A percentile compares a stretch with the other conserved stretches of the same genome.
These are phyloP conservation scores for Leccinum pallidistipes DNA, from an alignment of 1,284 basidiomycete genomes.

Conservation along the genomic window DNA sequence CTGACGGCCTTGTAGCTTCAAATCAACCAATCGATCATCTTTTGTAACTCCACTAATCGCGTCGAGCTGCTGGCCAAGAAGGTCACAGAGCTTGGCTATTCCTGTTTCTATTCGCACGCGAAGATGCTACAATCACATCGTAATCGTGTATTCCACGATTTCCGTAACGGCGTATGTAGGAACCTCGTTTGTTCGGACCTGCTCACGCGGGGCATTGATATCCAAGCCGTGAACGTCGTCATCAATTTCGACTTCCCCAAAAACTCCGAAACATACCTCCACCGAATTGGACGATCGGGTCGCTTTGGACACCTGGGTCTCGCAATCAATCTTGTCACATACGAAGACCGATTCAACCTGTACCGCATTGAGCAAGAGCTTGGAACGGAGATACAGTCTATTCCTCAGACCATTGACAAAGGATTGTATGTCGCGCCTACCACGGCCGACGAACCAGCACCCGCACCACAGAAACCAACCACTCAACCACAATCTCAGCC, in stretches of 20 bases:
- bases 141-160: constrained; percentile 99
- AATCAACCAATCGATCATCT: constrained; percentile 99
- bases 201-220: constrained; percentile 98
- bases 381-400: constrained; percentile 96
- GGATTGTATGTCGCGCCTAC: constrained; percentile 87
- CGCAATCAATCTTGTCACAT: constrained; percentile 95
- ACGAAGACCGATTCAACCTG: constrained; percentile 96
- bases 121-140: constrained; percentile 99
- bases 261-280: constrained; percentile 97
- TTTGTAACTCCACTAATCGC: constrained; percentile 99
- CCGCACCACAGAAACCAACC: constrained; percentile 39
- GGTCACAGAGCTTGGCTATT: constrained; percentile 98
- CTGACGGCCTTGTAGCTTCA: constrained; percentile 68
- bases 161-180: constrained; percentile 96
- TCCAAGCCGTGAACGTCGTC: constrained; percentile 99
- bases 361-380: constrained; percentile 98
- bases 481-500: constrained; percentile 31
- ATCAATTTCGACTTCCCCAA: constrained; percentile 99
- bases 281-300: constrained; percentile 96
- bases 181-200: constrained; percentile 97
- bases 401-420: constrained; percentile 90
- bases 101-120: constrained; percentile 99
- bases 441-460: constrained; percentile 48
- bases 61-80: constrained; percentile 99
- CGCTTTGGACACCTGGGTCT: constrained; percentile 97